Percentiles rank a stretch among this genome's conserved stretches.
Conservation (phyloP, 148 eudicot genomes). For the Arbutus unedo region DNA sequence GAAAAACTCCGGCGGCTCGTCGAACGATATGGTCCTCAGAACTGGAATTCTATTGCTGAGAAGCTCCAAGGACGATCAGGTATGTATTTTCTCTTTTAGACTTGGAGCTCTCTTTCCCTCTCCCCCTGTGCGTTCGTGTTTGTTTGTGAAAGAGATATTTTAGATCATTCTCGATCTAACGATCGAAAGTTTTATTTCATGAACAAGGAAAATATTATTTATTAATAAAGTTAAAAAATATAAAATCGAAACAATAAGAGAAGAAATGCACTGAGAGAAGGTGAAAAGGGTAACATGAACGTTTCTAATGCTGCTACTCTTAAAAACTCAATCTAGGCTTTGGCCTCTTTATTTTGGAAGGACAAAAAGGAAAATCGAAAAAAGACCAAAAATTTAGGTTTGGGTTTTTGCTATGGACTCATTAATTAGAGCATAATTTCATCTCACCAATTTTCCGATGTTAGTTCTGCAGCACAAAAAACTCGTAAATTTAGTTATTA, state of each 20-base stretch:
- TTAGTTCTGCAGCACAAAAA: not conserved
- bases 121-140: too few relatives aligned
- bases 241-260: too few relatives aligned
- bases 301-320: too few relatives aligned
- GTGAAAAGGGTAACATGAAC: too few relatives aligned
- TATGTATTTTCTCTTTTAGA: slow-evolving; percentile 5
- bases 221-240: too few relatives aligned
- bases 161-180: not conserved
- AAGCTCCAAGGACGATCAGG: slow-evolving; percentile 99
- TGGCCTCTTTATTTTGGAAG: too few relatives aligned
- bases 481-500: not conserved
- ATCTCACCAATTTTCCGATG: not conserved
- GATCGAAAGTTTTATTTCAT: too few relatives aligned
- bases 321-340: too few relatives aligned
- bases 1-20: slow-evolving; percentile 84
- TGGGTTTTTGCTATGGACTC: not conserved
- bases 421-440: not conserved
- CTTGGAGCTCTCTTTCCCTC: too few relatives aligned
- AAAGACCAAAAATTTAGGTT: not conserved
- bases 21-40: slow-evolving; percentile 79
- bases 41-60: slow-evolving; percentile 93
- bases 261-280: too few relatives aligned
- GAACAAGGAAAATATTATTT: too few relatives aligned
- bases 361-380: too few relatives aligned
- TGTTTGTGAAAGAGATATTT: not conserved